Percentiles rank a stretch among this genome's conserved stretches.
These are phyloP conservation scores for Phytophthora syringae DNA, from an alignment of 352 stramenopile genomes.

Conservation along the genomic window DNA sequence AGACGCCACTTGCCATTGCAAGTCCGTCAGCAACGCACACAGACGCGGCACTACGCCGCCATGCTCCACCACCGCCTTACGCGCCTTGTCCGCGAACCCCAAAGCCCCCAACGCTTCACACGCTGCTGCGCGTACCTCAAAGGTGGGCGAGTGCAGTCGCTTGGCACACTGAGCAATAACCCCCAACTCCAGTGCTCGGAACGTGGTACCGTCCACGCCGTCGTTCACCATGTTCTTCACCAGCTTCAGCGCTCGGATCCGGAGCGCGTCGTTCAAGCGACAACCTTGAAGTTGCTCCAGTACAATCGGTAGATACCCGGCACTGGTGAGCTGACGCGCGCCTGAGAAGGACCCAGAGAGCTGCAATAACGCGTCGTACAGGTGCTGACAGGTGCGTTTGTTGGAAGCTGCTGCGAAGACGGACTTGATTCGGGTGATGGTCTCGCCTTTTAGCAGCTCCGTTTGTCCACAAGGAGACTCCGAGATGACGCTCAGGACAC, in stretches of 20 bases:
- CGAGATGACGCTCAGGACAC: slow-evolving; percentile 63
- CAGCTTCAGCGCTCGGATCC: slow-evolving; percentile 59
- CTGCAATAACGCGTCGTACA: slow-evolving; percentile 63
- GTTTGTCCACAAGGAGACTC: slow-evolving; percentile 47
- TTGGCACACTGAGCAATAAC: slow-evolving; percentile 49
- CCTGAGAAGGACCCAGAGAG: slow-evolving; percentile 52
- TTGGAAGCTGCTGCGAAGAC: slow-evolving; percentile 47
- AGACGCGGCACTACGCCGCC: slow-evolving; percentile 59
- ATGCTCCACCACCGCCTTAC: slow-evolving; percentile 58
- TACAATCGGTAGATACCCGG: slow-evolving; percentile 57
- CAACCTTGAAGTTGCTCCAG: slow-evolving; percentile 52
- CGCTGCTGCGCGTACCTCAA: slow-evolving; percentile 51
- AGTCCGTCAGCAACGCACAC: slow-evolving; percentile 60
- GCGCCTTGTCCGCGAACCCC: slow-evolving; percentile 65
- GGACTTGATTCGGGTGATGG: slow-evolving; percentile 42
- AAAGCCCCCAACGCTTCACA: slow-evolving; percentile 64
- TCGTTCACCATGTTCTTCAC: slow-evolving; percentile 78
- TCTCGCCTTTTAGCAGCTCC: slow-evolving; percentile 51
- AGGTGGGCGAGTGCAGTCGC: slow-evolving; percentile 48
- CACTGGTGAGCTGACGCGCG: slow-evolving; percentile 52
- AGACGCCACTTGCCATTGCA: slow-evolving; percentile 58
- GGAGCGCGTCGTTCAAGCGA: slow-evolving; percentile 39
- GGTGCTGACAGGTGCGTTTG: slow-evolving; percentile 37
- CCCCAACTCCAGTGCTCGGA: slow-evolving; percentile 62
- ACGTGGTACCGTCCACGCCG: slow-evolving; percentile 51